Base-by-base conservation (phyloP, 1,284 basidiomycete species). In the Moniliella sp. region DNA sequence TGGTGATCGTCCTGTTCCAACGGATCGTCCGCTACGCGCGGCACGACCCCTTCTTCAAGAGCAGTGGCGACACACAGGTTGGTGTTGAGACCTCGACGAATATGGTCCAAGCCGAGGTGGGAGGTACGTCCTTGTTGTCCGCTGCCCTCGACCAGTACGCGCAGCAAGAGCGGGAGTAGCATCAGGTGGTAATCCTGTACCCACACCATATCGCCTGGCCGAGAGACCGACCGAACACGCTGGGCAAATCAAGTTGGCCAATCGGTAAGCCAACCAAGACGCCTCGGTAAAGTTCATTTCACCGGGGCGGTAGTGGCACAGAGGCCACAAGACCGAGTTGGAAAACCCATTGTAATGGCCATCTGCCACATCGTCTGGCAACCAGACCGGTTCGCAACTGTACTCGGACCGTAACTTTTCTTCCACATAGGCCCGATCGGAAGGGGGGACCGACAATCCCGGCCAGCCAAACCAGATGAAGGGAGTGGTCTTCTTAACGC, bases 261-360 rank as follows among this genome's bases (percentile, higher is more conserved):
- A 83, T 19, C 88, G 75, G 64, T 97, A 99, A 1, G 84, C 88
- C 30, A 78, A 72, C 88, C 88, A 99, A 63, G 94, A 81, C 54
- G 78, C 79, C 65, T 93, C 83, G 64, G 94, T 88, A 60, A 97
- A 97, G 65, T 84, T 91, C 84, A 97, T 97, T n/a, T 23, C 53
- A 5, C 56, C 54, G 0, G 48, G 46, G 61, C 93, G 86, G 64
- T 94, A 99, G 63, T 99, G 88, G 70, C 97, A 94, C 29, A 99
- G 69, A 0, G 88, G 88, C 88, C 88, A 99, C 25, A 99, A 73
- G 64, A 99, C 97, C 31, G 83, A 91, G 67, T 99, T 99, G 46
- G 83, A 86, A 69, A 99, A 97, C n/a, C 65, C 65, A 54, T 94
- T 97, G 69, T 97, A 99, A 63, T 94, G 88, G 34, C 77, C 73